Base-by-base conservation (phyloP, 176 grass and related monocot species). In the Cymbopogon citratus region DNA sequence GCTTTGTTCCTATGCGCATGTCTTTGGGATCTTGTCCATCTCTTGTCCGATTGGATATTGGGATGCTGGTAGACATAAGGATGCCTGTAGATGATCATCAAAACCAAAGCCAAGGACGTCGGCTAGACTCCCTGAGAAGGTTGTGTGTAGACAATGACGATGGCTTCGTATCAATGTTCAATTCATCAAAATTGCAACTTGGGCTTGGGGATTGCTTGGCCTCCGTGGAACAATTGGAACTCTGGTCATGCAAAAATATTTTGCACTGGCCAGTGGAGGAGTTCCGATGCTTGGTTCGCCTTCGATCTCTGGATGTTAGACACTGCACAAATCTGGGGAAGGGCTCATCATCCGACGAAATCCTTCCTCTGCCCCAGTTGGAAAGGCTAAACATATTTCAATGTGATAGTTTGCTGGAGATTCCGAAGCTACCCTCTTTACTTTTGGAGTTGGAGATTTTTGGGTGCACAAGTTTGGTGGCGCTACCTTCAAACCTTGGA, bases 321-420 rank as follows among this genome's bases (percentile, higher is more conserved):
- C 0, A 0, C 0, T 86, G 68, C 9, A 0, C 0, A 80, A 36
- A 0, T n/a, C 19, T 81, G 3, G 78, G 62, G 5, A 81, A 56
- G 21, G 21, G 52, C 52, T 56, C 19, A 2, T 49, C 71, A 9
- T 15, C 9, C 0, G 29, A 71, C 16, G 63, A 87, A 11, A 38
- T 21, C 21, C 5, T 81, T 45, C 16, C 27, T 0, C 21, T 74
- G 29, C 43, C 84, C 9, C 23, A 36, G 5, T n/a, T 85, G 40
- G 21, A 78, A 44, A 28, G 0, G 1, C 63, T 71, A 78, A 0
- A 0, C 0, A 46, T 66, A 25, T 0, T 0, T 0, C 0, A 0
- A 0, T 82, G 82, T 60, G 0, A 1, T 3, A 45, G 36, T 3
- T 43, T 77, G 28, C 49, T 45, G 3, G 49, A 69, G 38, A 46